Evolutionary conservation across 257 asterid genomes (phyloP).

Genomic region (Capsicum chinense): DNA sequence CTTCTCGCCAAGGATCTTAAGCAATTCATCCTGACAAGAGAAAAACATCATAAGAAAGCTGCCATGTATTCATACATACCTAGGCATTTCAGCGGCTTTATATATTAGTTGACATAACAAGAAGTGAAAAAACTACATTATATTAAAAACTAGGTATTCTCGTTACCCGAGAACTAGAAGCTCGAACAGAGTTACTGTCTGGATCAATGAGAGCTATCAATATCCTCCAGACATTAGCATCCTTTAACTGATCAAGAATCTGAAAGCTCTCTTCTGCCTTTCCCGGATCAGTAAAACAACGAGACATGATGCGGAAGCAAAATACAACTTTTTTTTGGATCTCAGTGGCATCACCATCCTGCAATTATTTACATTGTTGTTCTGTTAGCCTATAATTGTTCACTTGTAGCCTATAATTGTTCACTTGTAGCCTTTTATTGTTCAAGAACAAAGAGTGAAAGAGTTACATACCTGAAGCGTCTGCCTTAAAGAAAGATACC

Average conservation of each 20-base stretch:
- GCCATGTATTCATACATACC: not conserved
- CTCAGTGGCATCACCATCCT: slow-evolving; percentile 86
- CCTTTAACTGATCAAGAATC: slow-evolving; percentile 85
- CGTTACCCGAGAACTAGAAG: slow-evolving; percentile 73
- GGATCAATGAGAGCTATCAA: slow-evolving; percentile 75
- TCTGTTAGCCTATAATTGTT: slow-evolving; percentile 20
- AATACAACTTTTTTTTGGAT: slow-evolving; percentile 68
- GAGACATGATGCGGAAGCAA: slow-evolving; percentile 88
- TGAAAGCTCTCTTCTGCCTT: slow-evolving; percentile 87
- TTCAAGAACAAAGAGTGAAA: slow-evolving; percentile 14
- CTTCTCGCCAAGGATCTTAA: slow-evolving; percentile 69
- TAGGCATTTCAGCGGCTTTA: slow-evolving; percentile 1
- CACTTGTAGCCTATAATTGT: slow-evolving; percentile 16
- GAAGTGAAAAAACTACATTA: slow-evolving; percentile 18
- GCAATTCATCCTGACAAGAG: slow-evolving; percentile 70
- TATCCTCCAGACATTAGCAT: slow-evolving; percentile 75
- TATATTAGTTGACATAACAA: slow-evolving; percentile 4
- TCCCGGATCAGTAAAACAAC: slow-evolving; percentile 77
- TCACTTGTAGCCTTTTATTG: slow-evolving; percentile 22
- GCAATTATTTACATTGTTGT: slow-evolving; percentile 42
- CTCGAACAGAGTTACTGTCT: slow-evolving; percentile 58
- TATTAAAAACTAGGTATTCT: slow-evolving; percentile 24
- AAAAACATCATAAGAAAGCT: slow-evolving; percentile 23
- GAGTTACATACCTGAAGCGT: slow-evolving; percentile 64
- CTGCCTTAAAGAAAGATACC: slow-evolving; percentile 76